These are phyloP conservation scores for Fraxinus anomala DNA, from an alignment of 257 asterid genomes.

Conservation along the genomic window DNA sequence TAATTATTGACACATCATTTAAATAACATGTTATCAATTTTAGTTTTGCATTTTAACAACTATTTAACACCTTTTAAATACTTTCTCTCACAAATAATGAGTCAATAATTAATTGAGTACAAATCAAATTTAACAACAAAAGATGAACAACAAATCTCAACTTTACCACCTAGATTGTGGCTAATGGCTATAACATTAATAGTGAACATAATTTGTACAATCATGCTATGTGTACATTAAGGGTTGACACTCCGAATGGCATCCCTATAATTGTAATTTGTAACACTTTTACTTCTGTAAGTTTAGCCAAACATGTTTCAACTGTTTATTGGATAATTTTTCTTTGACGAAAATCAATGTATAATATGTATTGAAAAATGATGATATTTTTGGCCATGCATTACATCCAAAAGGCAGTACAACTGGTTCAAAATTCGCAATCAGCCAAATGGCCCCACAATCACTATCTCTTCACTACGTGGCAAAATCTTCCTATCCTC, in stretches of 20 bases:
- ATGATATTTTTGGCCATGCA: constrained; percentile 24
- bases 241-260: no score
- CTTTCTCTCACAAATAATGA: no score
- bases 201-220: not conserved
- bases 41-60: no score
- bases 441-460: not conserved
- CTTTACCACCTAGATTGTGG: no score
- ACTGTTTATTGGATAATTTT: not conserved
- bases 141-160: no score
- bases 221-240: no score
- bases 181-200: not conserved
- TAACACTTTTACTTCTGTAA: not conserved
- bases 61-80: no score
- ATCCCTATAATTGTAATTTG: no score
- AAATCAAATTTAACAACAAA: no score
- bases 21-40: no score
- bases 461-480: not conserved
- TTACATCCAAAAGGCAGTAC: constrained; percentile 31
- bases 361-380: not conserved
- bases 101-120: no score
- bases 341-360: not conserved
- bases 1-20: no score
- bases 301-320: not conserved
- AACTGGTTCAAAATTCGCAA: not conserved
- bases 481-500: not conserved